Conservation (phyloP, 2,329 filamentous ascomycete species). For the Cercospora beticola region DNA sequence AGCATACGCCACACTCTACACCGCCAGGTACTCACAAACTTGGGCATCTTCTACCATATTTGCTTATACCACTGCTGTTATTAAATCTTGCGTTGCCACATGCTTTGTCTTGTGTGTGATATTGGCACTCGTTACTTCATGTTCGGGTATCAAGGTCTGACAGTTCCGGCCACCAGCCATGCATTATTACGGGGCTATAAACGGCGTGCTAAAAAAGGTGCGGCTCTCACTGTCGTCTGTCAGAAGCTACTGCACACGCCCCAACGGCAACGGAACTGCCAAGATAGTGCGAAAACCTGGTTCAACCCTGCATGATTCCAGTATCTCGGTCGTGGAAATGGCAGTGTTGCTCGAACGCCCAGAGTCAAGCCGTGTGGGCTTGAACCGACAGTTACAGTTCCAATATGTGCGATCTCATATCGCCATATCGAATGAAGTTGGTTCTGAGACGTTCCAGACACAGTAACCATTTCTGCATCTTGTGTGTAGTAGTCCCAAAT, state of each 20-base stretch:
- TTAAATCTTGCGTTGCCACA: background rate
- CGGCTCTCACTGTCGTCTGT: background rate
- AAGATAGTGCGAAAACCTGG: background rate
- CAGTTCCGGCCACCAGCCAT: background rate
- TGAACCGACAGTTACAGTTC: background rate
- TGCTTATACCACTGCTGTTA: background rate
- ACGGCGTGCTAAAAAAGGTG: conserved; percentile 3
- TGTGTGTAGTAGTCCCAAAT: no score
- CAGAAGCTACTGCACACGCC: background rate
- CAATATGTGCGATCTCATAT: background rate
- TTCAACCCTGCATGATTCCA: background rate
- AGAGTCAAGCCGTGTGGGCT: background rate
- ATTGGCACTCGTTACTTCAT: background rate
- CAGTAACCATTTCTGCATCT: background rate
- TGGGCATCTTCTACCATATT: background rate
- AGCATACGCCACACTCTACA: conserved; percentile 2
- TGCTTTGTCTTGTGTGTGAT: background rate
- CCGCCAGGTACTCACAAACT: background rate
- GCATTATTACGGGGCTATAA: background rate
- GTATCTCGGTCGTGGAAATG: background rate
- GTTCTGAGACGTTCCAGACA: background rate
- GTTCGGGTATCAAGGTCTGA: background rate
- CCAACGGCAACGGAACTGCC: background rate
- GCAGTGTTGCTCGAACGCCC: background rate
- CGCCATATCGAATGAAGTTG: background rate